phyloP scores from a whole-genome alignment of 345 rosid genomes.

The Iberis pinnata region DNA sequence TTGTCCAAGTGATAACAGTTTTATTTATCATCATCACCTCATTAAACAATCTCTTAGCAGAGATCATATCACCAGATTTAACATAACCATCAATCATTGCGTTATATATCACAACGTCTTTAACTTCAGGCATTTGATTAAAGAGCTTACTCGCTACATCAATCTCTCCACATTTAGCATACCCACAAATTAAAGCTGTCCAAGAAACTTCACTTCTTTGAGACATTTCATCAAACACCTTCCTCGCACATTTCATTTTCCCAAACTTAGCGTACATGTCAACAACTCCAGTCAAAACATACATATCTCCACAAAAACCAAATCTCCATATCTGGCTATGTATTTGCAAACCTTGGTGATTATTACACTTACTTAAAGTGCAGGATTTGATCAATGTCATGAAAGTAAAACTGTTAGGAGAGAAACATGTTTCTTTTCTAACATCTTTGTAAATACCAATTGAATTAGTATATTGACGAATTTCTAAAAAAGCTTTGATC shows the following conservation, averaged over 20 bases:
- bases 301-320: constrained; percentile 54
- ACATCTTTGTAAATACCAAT: constrained; percentile 47
- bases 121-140: constrained; percentile 44
- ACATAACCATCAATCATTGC: constrained; percentile 62
- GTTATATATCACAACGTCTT: constrained; percentile 48
- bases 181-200: constrained; percentile 69
- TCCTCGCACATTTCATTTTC: constrained; percentile 36
- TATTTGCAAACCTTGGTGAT: constrained; percentile 47
- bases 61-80: constrained; percentile 52
- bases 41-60: constrained; percentile 51
- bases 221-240: constrained; percentile 58
- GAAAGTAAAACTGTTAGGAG: constrained; percentile 56
- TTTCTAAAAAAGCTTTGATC: constrained; percentile 50
- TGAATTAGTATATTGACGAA: constrained; percentile 35
- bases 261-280: constrained; percentile 67
- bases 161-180: constrained; percentile 44
- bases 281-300: constrained; percentile 55
- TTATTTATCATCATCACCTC: constrained; percentile 47
- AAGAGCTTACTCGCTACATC: constrained; percentile 42
- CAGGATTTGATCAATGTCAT: constrained; percentile 51
- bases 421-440: constrained; percentile 37
- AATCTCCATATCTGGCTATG: constrained; percentile 45
- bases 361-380: constrained; percentile 27
- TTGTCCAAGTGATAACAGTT: constrained; percentile 72
- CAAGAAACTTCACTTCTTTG: constrained; percentile 56